A percentile compares a stretch with the other conserved stretches of the same genome.
Evolutionary conservation across 176 grass and related monocot species (phyloP).

Genomic region (Ensete glaucum): DNA sequence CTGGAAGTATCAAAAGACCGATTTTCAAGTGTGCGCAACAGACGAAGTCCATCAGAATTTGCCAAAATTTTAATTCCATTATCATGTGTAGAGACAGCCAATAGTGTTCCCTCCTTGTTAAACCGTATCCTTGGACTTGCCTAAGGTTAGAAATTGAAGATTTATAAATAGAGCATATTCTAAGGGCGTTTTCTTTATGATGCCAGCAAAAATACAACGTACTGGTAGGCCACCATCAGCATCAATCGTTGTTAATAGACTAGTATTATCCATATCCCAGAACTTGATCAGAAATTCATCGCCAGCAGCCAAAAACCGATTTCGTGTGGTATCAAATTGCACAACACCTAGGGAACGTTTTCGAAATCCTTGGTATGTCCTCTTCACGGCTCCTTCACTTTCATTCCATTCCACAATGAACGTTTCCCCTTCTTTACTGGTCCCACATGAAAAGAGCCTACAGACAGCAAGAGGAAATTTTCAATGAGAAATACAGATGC

Average conservation of each 20-base stretch:
- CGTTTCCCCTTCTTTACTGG: constrained; percentile 9
- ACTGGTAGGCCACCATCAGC: constrained; percentile 14
- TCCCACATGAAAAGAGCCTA: constrained; percentile 13
- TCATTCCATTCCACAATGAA: constrained; percentile 18
- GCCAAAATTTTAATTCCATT: constrained; percentile 96
- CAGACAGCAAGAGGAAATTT: neutral
- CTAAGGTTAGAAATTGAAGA: constrained; percentile 24
- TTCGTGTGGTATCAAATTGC: constrained; percentile 10
- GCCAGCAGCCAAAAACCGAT: constrained; percentile 16
- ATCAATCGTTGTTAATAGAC: neutral
- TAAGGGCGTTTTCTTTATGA: neutral
- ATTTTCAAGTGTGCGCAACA: constrained; percentile 75
- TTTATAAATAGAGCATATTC: neutral
- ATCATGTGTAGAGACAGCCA: constrained; percentile 85
- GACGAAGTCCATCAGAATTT: constrained; percentile 75
- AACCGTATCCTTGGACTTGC: constrained; percentile 86
- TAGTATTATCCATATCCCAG: constrained; percentile 12
- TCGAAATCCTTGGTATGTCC: constrained; percentile 5
- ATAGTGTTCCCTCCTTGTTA: constrained; percentile 84
- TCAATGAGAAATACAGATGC: too few relatives aligned
- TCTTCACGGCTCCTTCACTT: constrained; percentile 18
- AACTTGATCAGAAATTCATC: constrained; percentile 5
- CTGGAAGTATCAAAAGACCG: constrained; percentile 85
- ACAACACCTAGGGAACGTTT: neutral
- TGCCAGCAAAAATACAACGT: neutral